Base-by-base conservation (phyloP, 2,329 filamentous ascomycete species). In the Ascochyta viciae-villosae region DNA sequence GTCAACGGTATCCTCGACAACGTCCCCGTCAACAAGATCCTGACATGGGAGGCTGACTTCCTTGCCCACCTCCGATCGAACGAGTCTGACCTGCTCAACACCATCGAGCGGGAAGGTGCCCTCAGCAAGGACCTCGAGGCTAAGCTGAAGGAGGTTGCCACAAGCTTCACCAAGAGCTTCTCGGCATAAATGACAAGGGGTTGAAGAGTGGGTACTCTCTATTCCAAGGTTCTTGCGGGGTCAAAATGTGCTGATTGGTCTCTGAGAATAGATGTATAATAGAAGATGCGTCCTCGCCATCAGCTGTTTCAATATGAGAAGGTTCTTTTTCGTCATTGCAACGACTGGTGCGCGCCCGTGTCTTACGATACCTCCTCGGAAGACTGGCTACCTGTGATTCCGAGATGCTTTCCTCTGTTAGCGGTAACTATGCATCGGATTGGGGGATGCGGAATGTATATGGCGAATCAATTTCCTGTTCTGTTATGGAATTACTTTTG, bases 11-110 rank as follows among this genome's bases (percentile, higher is more conserved):
- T 86, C 83, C 89, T 99, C 70, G 95, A 99, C 84, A 77, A 65
- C 72, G 85, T 99, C 67, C 95, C 95, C 64, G 95, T 98, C 76
- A 78, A 66, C 87, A 96, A 94, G 89, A 90, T 99, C 72, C 87
- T 95, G 65, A 80, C 87, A 79, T 99, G 94, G 92, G 95, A 99
- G 87, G 71, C 89, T 74, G 94, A 98, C 83, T 96, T 96, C 89
- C 85, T 97, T 63, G 83, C 89, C 68, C 91, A 97, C 86, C 85
- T 99, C 76, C 92, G 89, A 86, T 89, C 86, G 79, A 96, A 94
- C 85, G 90, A 97, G 87, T 75, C 86, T 45, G 92, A 93, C 64
- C 81, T 98, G 66, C 82, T 96, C 64, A 83, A 87, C 73, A 89
- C 87, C 73, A 97, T 99, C 70, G 92, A 96, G 76, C 95, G 94